Evolutionary conservation across 1,284 basidiomycete species (phyloP).

Genomic region (Amylostereum chailletii): DNA sequence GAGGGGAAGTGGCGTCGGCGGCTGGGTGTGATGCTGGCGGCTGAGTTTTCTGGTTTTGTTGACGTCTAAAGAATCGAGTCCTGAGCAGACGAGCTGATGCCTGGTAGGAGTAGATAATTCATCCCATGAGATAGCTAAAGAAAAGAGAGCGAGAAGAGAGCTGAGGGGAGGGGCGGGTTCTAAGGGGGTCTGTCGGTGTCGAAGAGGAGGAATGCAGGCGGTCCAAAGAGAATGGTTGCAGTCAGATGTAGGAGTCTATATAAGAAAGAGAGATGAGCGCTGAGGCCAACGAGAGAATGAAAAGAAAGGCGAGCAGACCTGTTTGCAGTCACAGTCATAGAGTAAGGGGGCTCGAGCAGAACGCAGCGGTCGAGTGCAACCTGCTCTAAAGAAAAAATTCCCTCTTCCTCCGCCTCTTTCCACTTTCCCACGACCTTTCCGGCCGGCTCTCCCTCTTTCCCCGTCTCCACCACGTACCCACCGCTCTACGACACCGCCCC

Average conservation of each 20-base stretch:
- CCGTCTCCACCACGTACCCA: conserved; percentile 44
- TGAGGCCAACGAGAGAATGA: not conserved
- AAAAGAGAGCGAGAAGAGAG: conserved; percentile 10
- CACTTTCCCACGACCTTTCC: conserved; percentile 5
- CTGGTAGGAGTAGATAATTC: conserved; percentile 30
- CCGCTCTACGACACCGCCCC: conserved; percentile 38
- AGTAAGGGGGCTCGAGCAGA: not conserved
- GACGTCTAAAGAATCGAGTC: conserved; percentile 9
- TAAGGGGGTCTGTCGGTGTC: conserved; percentile 75
- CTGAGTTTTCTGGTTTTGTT: conserved; percentile 1
- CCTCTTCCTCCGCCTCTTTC: no score
- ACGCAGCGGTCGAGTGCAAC: no score
- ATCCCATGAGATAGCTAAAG: conserved; percentile 52
- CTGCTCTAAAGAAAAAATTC: no score
- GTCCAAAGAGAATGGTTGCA: conserved; percentile 44
- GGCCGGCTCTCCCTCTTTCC: conserved; percentile 32
- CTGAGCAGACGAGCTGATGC: conserved; percentile 29
- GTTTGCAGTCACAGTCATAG: not conserved
- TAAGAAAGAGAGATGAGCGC: not conserved
- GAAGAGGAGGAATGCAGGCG: conserved; percentile 49
- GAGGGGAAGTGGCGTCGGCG: conserved; percentile 1
- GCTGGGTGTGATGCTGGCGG: conserved; percentile 5
- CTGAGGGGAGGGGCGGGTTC: conserved; percentile 20
- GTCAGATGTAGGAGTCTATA: no score
- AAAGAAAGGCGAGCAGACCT: not conserved